A percentile compares a stretch with the other conserved stretches of the same genome.
Evolutionary conservation across 164 flowering plant genomes (phyloP).

Genomic region (Berberis vulgaris): DNA sequence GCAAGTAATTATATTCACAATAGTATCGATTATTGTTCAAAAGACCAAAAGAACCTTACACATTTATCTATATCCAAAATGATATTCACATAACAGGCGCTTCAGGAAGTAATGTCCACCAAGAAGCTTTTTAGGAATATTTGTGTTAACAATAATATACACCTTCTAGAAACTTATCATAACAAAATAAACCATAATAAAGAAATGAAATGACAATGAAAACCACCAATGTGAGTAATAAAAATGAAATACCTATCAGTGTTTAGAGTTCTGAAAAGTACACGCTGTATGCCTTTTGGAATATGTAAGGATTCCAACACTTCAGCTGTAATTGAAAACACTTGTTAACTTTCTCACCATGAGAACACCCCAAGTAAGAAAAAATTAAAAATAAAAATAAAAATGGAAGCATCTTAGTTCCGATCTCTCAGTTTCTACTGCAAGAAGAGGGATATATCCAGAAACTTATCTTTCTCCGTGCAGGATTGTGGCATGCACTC

Average conservation of each 20-base stretch:
- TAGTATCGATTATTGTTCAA: too few species aligned
- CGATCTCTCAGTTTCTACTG: not conserved
- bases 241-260: constrained; percentile 54
- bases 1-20: too few species aligned
- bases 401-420: not conserved
- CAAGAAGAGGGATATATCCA: not conserved
- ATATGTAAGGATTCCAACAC: constrained; percentile 65
- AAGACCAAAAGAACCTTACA: too few species aligned
- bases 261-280: constrained; percentile 73
- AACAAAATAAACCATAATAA: not conserved
- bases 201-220: not conserved
- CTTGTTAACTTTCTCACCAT: too few species aligned
- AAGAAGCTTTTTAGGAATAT: not conserved
- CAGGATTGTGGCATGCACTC: not conserved
- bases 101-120: not conserved
- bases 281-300: constrained; percentile 66
- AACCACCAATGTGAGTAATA: not conserved
- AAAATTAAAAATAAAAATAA: not conserved
- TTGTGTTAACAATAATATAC: not conserved
- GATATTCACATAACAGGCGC: not conserved
- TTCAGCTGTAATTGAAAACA: constrained; percentile 25
- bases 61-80: too few species aligned
- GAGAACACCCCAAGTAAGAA: too few species aligned
- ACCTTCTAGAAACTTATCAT: not conserved
- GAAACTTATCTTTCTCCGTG: not conserved